Evolutionary conservation across 169 alveolate genomes (phyloP).

Genomic region (Eimeria tenella): DNA sequence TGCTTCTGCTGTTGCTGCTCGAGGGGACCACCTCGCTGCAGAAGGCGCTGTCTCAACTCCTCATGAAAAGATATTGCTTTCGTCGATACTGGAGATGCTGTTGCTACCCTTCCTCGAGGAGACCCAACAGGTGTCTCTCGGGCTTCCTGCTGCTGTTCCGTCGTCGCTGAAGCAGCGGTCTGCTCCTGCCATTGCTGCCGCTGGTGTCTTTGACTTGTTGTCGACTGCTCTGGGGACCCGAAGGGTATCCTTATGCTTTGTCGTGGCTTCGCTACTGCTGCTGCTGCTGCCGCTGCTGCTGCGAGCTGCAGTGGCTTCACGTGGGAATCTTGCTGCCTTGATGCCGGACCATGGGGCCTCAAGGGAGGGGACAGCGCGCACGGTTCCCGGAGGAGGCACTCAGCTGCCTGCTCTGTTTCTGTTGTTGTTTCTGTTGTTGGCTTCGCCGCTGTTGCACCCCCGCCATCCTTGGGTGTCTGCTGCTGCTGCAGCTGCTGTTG

Average conservation of each 20-base stretch:
- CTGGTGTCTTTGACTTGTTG: neutral
- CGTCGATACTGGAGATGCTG: neutral
- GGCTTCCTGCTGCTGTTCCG: neutral
- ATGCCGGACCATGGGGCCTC: constrained; percentile 12
- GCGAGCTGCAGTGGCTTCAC: constrained; percentile 27
- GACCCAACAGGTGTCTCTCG: neutral
- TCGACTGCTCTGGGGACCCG: neutral
- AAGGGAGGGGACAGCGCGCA: constrained; percentile 40
- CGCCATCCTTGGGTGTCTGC: neutral
- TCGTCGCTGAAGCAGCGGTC: too few relatives aligned
- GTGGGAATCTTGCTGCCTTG: neutral
- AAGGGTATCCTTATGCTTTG: constrained; percentile 29
- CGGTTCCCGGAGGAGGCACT: constrained; percentile 27
- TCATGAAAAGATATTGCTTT: constrained; percentile 8
- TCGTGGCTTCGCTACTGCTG: constrained; percentile 15
- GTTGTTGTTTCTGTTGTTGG: neutral
- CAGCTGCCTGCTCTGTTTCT: neutral
- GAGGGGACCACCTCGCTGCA: constrained; percentile 29
- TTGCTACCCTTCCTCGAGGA: constrained; percentile 10
- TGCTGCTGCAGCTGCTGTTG: constrained; percentile 30
- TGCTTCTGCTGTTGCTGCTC: constrained; percentile 31
- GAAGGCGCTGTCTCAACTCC: constrained; percentile 26
- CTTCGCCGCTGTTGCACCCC: neutral
- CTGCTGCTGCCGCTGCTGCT: constrained; percentile 46
- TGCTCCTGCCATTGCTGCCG: constrained; percentile 18